Base-by-base conservation (phyloP, 2,329 filamentous ascomycete genomes). In the Scedosporium boydii region DNA sequence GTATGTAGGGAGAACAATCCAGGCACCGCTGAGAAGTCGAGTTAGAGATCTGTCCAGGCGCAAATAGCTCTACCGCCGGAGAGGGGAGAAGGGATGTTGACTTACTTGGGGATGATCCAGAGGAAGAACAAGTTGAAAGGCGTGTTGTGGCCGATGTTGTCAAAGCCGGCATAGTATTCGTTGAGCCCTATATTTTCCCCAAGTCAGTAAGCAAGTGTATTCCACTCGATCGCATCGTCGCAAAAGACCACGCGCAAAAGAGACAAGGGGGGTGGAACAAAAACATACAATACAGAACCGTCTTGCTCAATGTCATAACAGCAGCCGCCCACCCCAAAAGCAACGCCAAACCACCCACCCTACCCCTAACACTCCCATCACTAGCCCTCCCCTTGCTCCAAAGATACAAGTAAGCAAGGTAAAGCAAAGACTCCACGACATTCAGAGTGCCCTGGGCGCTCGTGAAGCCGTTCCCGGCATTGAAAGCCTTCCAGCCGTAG, bases 401-500 rank as follows among this genome's bases (percentile, higher is more conserved):
- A 12, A 74, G 61, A 63, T 65, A 73, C 53, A 77, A 69, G 86
- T 93, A 74, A 76, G 78, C 62, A 76, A 73, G 38, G 71, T 93
- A 93, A 69, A 87, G 79, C 41, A 77, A 63, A 3, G 83, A 86
- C 79, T 95, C 90, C 61, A 90, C 67, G 6, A 84, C 73, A 70
- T 93, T 95, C 66, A 93, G 71, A 6, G 78, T 68, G 29, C 82
- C 82, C 79, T 96, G 91, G 44, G 91, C 90, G 51, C 81, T 83
- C 0, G 89, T 90, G 75, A 96, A 96, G 42, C 91, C 91, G 70
- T 87, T 86, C 23, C 80, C 73, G 16, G 79, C 79, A 64, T 89
- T 76, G 72, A 82, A 91, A 3, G 88, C 87, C 68, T 87, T 86
- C 78, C 82, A 87, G 48, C 91, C 91, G 76, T 96, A 96, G 38